phyloP scores from a whole-genome alignment of 2,329 filamentous ascomycete genomes.

The Bimuria novae-zelandiae region DNA sequence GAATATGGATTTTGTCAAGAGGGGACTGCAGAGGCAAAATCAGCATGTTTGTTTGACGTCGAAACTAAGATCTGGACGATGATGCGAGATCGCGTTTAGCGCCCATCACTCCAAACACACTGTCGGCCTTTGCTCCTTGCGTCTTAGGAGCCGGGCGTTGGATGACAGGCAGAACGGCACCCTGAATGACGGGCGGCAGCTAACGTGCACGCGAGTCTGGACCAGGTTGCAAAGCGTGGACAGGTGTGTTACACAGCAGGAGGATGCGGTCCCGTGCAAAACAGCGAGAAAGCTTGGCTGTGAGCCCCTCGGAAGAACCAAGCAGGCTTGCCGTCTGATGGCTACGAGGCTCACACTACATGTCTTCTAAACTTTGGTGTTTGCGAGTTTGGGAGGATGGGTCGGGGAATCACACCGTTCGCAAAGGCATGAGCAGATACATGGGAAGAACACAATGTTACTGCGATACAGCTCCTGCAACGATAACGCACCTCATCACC shows the following conservation, averaged over 20 bases:
- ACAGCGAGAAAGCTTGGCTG: slow-evolving; percentile 23
- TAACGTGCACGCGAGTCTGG: slow-evolving; percentile 38
- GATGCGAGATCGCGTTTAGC: slow-evolving; percentile 35
- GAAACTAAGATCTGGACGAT: slow-evolving; percentile 28
- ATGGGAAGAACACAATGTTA: neutral
- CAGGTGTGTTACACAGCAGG: slow-evolving; percentile 41
- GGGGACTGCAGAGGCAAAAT: neutral
- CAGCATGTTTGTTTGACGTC: neutral
- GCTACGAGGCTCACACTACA: neutral
- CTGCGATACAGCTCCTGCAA: slow-evolving; percentile 1
- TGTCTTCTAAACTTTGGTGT: neutral
- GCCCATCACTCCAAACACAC: slow-evolving; percentile 13
- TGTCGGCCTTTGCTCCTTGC: slow-evolving; percentile 10
- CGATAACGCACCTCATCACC: slow-evolving; percentile 12
- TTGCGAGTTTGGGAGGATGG: neutral
- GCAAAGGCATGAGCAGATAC: slow-evolving; percentile 1
- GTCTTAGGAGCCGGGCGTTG: slow-evolving; percentile 4
- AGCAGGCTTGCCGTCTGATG: neutral
- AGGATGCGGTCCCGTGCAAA: slow-evolving; percentile 26
- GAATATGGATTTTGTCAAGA: neutral
- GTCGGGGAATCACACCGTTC: neutral
- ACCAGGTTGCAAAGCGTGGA: slow-evolving; percentile 34
- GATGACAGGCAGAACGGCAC: slow-evolving; percentile 18
- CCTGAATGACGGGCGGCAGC: slow-evolving; percentile 43
- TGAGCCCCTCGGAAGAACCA: slow-evolving; percentile 19